Conservation (phyloP, 2,329 filamentous ascomycete species). For the Scorias spongiosa region DNA sequence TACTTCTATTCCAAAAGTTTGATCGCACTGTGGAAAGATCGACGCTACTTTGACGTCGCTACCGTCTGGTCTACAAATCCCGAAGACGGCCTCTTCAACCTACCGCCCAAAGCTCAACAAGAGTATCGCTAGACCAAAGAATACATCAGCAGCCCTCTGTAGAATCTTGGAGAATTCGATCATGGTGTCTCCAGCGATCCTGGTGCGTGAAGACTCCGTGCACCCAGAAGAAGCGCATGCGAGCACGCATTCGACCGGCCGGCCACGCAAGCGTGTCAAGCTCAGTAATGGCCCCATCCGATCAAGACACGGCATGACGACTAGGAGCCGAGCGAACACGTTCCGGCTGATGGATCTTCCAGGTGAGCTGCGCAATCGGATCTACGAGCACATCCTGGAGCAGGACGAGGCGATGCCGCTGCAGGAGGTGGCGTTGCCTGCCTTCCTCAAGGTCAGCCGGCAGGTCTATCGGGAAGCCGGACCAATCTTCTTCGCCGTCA, state of each 20-base stretch:
- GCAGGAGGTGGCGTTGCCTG: not conserved
- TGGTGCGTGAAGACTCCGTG: too few relatives aligned
- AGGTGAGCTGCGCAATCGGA: constrained; percentile 3
- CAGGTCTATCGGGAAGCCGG: constrained; percentile 2
- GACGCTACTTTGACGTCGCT: too few relatives aligned
- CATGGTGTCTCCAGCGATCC: too few relatives aligned
- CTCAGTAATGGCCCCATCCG: not conserved
- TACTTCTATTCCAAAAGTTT: too few relatives aligned
- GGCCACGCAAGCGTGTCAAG: not conserved
- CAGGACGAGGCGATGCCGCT: not conserved
- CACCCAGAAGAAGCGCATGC: too few relatives aligned
- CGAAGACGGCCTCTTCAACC: too few relatives aligned
- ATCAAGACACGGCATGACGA: constrained; percentile 4
- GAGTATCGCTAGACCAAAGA: too few relatives aligned
- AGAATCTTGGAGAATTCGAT: too few relatives aligned
- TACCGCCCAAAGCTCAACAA: too few relatives aligned
- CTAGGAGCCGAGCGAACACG: constrained; percentile 1
- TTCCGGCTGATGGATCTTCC: constrained; percentile 3
- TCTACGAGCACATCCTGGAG: constrained; percentile 2
- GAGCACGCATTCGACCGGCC: not conserved
- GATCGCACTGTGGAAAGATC: too few relatives aligned
- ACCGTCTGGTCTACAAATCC: too few relatives aligned
- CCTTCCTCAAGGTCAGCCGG: constrained; percentile 1
- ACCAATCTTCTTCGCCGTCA: constrained; percentile 4
- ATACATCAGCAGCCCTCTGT: too few relatives aligned